Conservation (phyloP, 2,329 filamentous ascomycete genomes). For the Diplodia seriata region DNA sequence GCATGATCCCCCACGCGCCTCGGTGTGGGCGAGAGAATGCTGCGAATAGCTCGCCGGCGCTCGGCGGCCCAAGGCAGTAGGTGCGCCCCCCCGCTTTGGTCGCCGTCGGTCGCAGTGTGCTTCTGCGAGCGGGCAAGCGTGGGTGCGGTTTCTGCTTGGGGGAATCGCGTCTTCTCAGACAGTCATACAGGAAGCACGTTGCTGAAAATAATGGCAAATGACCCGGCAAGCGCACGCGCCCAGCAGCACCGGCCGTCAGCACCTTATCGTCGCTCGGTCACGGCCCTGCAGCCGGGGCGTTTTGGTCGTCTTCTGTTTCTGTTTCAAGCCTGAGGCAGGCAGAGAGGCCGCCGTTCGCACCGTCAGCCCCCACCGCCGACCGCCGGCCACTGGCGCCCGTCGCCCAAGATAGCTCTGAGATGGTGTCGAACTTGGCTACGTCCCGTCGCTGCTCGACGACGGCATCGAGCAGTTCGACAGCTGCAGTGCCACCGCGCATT, state of each 20-base stretch:
- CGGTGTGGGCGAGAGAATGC: not conserved
- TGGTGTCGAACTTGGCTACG: not conserved
- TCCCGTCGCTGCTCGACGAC: not conserved
- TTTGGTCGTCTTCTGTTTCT: slow-evolving; percentile 10
- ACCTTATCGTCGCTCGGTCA: slow-evolving; percentile 27
- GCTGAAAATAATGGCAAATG: slow-evolving; percentile 33
- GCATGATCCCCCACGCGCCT: slow-evolving; percentile 23
- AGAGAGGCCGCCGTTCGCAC: not conserved
- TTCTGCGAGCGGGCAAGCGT: slow-evolving; percentile 1
- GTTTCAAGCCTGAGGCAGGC: slow-evolving; percentile 12
- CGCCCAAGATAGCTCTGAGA: slow-evolving; percentile 27
- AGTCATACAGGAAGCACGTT: slow-evolving; percentile 30
- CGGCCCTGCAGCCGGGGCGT: slow-evolving; percentile 22
- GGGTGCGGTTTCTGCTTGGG: slow-evolving; percentile 14
- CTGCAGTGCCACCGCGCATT: slow-evolving; percentile 8
- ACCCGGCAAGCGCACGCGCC: slow-evolving; percentile 24
- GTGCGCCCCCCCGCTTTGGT: not conserved
- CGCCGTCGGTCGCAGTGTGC: not conserved
- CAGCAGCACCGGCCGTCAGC: slow-evolving; percentile 24
- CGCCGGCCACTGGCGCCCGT: not conserved
- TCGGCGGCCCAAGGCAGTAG: not conserved
- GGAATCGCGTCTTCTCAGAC: slow-evolving; percentile 26
- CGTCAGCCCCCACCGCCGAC: slow-evolving; percentile 24
- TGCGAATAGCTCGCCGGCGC: not conserved
- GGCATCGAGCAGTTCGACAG: not conserved